phyloP scores from a whole-genome alignment of 345 rosid genomes.

The Ricinus communis region DNA sequence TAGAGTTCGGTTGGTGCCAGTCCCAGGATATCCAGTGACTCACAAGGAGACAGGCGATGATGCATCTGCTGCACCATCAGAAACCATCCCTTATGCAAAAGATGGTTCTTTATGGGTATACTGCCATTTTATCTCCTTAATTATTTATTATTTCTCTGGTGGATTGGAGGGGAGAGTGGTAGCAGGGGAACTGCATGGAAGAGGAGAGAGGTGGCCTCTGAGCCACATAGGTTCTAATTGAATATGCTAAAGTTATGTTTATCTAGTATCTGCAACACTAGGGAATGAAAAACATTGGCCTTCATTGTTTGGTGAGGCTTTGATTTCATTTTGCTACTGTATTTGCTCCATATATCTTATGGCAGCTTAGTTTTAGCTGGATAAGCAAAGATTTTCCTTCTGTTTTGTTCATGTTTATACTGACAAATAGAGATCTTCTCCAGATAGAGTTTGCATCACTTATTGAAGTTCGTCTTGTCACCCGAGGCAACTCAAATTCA shows the following conservation, averaged over 20 bases:
- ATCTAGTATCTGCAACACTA: background rate
- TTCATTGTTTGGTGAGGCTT: background rate
- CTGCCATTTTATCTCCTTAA: background rate
- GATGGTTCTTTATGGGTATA: conserved; percentile 80
- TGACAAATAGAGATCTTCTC: conserved; percentile 16
- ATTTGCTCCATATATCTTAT: background rate
- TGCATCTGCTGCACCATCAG: conserved; percentile 34
- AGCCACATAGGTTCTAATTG: too few relatives aligned
- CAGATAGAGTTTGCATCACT: conserved; percentile 79
- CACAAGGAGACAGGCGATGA: conserved; percentile 47
- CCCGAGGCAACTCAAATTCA: conserved; percentile 31
- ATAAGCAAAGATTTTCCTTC: background rate
- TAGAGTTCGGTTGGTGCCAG: conserved; percentile 52
- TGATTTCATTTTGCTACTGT: background rate
- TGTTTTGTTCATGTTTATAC: conserved; percentile 1
- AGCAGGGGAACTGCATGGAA: background rate
- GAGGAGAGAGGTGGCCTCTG: too few relatives aligned
- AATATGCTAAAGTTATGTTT: background rate
- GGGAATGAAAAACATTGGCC: background rate
- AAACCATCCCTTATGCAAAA: conserved; percentile 54
- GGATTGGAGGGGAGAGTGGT: background rate
- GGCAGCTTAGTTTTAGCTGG: background rate
- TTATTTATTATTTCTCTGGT: background rate
- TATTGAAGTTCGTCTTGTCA: conserved; percentile 62
- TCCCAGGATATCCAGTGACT: conserved; percentile 58